A percentile compares a stretch with the other conserved stretches of the same genome.
phyloP scores from a whole-genome alignment of 225 moss, liverwort and hornwort species.

The Sphagnum tenellum region DNA sequence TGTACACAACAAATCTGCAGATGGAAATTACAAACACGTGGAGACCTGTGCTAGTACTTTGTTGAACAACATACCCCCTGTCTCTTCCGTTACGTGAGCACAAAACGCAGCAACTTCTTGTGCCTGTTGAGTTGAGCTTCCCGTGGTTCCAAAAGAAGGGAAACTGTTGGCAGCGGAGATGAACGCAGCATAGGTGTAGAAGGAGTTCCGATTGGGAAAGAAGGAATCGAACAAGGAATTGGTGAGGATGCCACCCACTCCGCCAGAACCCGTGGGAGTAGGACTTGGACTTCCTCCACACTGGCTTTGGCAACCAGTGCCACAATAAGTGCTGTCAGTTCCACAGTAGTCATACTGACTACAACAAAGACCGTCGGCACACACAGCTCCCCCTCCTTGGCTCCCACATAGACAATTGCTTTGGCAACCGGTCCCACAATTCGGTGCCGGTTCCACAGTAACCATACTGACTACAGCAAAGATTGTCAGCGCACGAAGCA shows the following conservation, averaged over 20 bases:
- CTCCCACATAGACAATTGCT: too few relatives aligned
- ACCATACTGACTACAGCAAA: too few relatives aligned
- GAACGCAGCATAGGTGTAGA: slow-evolving; percentile 2
- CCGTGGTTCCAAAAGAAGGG: slow-evolving; percentile 1
- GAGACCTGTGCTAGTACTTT: too few relatives aligned
- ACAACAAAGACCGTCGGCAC: slow-evolving; percentile 5
- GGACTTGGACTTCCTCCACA: too few relatives aligned
- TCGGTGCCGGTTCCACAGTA: too few relatives aligned
- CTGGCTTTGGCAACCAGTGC: slow-evolving; percentile 4
- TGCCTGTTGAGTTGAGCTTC: neutral
- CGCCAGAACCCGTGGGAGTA: neutral
- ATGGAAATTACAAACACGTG: too few relatives aligned
- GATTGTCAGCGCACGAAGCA: too few relatives aligned
- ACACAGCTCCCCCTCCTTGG: too few relatives aligned
- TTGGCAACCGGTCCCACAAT: too few relatives aligned
- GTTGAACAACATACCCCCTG: slow-evolving; percentile 5
- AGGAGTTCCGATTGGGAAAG: slow-evolving; percentile 1
- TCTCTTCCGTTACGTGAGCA: slow-evolving; percentile 4
- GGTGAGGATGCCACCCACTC: slow-evolving; percentile 1
- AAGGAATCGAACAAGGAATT: neutral
- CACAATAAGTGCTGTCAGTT: slow-evolving; percentile 1
- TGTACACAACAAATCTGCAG: too few relatives aligned
- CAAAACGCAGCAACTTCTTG: slow-evolving; percentile 4
- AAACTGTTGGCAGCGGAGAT: slow-evolving; percentile 1
- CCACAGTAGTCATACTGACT: slow-evolving; percentile 8